These are phyloP conservation scores for Populus hybrid DNA, from an alignment of 441 rosid genomes.

Conservation along the genomic window DNA sequence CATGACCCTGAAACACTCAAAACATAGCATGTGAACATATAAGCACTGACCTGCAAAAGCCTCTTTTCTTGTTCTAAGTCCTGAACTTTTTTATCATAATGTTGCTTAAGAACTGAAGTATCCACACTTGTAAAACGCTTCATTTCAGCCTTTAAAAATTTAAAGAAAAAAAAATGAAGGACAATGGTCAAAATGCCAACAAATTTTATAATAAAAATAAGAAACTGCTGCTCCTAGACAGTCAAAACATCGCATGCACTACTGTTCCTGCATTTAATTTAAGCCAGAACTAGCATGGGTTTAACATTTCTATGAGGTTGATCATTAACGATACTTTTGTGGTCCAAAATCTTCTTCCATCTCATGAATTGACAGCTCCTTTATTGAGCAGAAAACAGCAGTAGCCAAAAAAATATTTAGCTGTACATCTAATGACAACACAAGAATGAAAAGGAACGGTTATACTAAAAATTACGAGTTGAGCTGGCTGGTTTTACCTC, in stretches of 20 bases:
- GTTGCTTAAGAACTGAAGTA: constrained; percentile 86
- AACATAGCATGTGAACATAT: not conserved
- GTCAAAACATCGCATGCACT: not conserved
- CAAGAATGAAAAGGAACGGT: not conserved
- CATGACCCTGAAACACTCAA: constrained; percentile 1
- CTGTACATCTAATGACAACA: not conserved
- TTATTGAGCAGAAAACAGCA: not conserved
- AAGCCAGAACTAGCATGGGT: too few relatives aligned
- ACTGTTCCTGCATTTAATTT: not conserved
- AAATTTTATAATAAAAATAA: not conserved
- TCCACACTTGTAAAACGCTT: constrained; percentile 63
- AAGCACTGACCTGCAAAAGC: constrained; percentile 60
- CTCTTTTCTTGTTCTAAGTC: constrained; percentile 89
- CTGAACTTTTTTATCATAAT: constrained; percentile 86
- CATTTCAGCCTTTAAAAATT: constrained; percentile 83
- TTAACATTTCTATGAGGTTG: not conserved
- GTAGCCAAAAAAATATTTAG: not conserved
- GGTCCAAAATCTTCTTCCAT: not conserved
- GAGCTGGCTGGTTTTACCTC: constrained; percentile 50
- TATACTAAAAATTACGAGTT: not conserved
- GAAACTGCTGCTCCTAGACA: not conserved
- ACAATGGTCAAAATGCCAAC: not conserved
- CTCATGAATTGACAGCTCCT: not conserved
- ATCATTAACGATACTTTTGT: not conserved
- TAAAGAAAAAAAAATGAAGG: constrained; percentile 5